phyloP scores from a whole-genome alignment of 257 asterid genomes.

The Scutellaria barbata region DNA sequence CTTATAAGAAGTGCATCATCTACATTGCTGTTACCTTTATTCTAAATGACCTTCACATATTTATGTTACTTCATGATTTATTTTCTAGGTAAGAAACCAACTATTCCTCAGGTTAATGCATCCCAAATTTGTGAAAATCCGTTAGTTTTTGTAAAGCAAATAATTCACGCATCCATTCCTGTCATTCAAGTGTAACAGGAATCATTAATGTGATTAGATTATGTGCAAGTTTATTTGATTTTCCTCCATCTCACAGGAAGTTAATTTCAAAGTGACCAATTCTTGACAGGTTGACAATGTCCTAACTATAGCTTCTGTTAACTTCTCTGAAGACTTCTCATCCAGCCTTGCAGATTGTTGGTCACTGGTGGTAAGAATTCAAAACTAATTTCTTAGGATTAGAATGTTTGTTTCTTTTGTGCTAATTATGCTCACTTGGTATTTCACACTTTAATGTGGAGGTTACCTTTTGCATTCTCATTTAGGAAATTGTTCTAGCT shows the following conservation, averaged over 20 bases:
- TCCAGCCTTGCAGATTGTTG: conserved; percentile 71
- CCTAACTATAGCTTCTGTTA: conserved; percentile 72
- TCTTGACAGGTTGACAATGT: conserved; percentile 63
- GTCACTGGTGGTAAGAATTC: conserved; percentile 55
- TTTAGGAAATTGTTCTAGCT: background rate
- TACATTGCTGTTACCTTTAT: background rate
- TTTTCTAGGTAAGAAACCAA: too few relatives aligned
- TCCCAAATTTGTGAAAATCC: too few relatives aligned
- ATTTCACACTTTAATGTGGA: background rate
- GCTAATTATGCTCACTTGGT: conserved; percentile 7
- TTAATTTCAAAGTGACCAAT: conserved; percentile 4
- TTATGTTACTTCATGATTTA: too few relatives aligned
- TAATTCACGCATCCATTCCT: background rate
- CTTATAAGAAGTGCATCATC: background rate
- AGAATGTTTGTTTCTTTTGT: background rate
- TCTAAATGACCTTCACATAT: too few relatives aligned
- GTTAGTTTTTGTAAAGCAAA: background rate
- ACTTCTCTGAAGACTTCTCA: conserved; percentile 69
- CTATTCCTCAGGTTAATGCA: too few relatives aligned
- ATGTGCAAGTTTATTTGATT: conserved; percentile 14
- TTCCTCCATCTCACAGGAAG: background rate
- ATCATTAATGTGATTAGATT: background rate
- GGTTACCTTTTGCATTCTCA: background rate
- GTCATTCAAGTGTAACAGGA: conserved; percentile 17
- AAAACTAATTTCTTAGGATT: conserved; percentile 12